phyloP scores from a whole-genome alignment of 441 rosid species.

The Erodium texanum region DNA sequence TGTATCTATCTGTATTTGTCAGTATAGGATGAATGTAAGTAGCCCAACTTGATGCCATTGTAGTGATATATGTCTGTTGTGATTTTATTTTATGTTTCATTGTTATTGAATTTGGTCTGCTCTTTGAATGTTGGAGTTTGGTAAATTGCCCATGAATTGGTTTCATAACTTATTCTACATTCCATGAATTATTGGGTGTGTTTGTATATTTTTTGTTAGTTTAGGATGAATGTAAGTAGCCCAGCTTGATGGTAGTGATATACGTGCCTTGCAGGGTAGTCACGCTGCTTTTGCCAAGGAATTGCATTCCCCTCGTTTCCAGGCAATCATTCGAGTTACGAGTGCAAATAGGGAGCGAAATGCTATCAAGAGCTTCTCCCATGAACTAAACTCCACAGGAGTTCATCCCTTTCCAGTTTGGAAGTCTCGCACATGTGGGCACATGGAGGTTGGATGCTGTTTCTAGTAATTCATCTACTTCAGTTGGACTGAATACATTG shows the following conservation, averaged over 20 bases:
- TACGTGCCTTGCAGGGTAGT: constrained; percentile 34
- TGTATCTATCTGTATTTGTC: background rate
- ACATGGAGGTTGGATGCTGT: constrained; percentile 58
- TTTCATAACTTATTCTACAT: background rate
- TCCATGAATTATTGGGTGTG: background rate
- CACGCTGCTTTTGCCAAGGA: constrained; percentile 68
- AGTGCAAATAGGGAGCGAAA: constrained; percentile 71
- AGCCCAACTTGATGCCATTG: background rate
- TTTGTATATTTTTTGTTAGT: constrained; percentile 3
- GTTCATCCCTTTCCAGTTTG: constrained; percentile 83
- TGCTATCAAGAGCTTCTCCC: constrained; percentile 89
- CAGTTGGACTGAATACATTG: background rate
- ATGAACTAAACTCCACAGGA: constrained; percentile 96
- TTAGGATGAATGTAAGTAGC: background rate
- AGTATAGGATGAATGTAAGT: constrained; percentile 4
- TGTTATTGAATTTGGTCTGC: background rate
- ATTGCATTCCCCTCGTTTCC: constrained; percentile 82
- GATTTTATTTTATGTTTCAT: background rate
- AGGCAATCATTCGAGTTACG: constrained; percentile 72
- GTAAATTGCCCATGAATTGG: background rate
- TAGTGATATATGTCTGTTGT: background rate
- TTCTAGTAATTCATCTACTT: background rate
- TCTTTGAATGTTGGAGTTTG: background rate
- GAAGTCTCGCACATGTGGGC: constrained; percentile 83
- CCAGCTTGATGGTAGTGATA: background rate